Conservation (phyloP, 225 moss, liverwort and hornwort genomes). For the Polytrichum formosum region DNA sequence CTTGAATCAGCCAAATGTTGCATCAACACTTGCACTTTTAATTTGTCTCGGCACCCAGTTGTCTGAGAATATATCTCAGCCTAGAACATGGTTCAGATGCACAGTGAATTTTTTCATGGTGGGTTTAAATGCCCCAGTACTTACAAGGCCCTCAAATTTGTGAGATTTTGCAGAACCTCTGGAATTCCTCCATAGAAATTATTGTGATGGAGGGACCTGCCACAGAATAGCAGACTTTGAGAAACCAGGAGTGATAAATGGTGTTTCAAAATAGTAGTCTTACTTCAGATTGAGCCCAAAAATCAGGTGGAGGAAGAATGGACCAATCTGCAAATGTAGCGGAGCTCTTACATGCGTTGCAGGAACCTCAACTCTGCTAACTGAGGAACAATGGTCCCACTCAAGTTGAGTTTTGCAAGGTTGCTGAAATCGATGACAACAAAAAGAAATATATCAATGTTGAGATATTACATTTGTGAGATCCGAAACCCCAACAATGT, state of each 20-base stretch:
- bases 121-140: not conserved
- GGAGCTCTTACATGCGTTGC: conserved; percentile 26
- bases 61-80: not conserved
- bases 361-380: conserved; percentile 24
- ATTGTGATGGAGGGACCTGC: conserved; percentile 34
- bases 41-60: not conserved
- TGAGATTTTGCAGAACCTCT: not conserved
- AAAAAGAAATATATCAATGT: not conserved
- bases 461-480: not conserved
- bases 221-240: too few relatives aligned
- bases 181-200: conserved; percentile 36
- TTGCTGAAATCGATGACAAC: conserved; percentile 23
- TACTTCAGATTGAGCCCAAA: not conserved
- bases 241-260: too few relatives aligned
- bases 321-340: not conserved
- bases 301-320: not conserved
- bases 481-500: not conserved
- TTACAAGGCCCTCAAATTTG: conserved; percentile 10
- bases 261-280: too few relatives aligned
- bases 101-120: not conserved
- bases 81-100: not conserved
- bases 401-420: conserved; percentile 22
- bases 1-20: not conserved
- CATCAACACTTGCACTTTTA: not conserved
- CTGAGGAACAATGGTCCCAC: conserved; percentile 32